phyloP scores from a whole-genome alignment of 208 protist genomes.

The Leptomonas seymouri region DNA sequence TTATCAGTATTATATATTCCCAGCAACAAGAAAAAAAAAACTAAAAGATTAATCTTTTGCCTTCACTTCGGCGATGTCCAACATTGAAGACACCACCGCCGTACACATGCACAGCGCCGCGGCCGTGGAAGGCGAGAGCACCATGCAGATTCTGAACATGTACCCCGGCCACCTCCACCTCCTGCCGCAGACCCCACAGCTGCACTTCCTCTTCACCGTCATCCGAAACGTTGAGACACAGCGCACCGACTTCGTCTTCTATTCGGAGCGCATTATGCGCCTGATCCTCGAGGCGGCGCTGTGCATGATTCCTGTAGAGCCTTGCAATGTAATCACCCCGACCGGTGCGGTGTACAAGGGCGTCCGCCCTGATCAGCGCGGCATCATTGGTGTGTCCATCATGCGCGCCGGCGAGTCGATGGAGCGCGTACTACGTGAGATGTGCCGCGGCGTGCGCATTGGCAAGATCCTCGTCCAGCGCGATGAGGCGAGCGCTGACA shows the following conservation, averaged over 20 bases:
- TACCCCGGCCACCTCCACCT: constrained; percentile 67
- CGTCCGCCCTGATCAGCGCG: constrained; percentile 64
- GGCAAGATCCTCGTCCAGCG: constrained; percentile 99
- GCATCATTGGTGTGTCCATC: constrained; percentile 97
- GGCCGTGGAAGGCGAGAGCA: constrained; percentile 34
- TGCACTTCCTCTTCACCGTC: constrained; percentile 94
- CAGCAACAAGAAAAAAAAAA: neutral
- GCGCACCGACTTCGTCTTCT: constrained; percentile 97
- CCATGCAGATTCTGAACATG: constrained; percentile 66
- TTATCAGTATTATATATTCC: too few relatives aligned
- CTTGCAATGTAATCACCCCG: constrained; percentile 91
- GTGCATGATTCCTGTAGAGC: constrained; percentile 83
- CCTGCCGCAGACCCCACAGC: constrained; percentile 86
- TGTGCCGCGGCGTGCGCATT: constrained; percentile 95
- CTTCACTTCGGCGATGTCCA: constrained; percentile 3
- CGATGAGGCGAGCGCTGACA: constrained; percentile 90
- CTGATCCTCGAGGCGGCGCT: constrained; percentile 94
- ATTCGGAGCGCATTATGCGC: constrained; percentile 96
- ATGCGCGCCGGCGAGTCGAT: constrained; percentile 97
- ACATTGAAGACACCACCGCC: constrained; percentile 10
- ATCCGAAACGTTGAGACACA: constrained; percentile 92
- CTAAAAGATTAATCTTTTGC: neutral
- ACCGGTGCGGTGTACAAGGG: constrained; percentile 85
- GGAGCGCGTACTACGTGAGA: constrained; percentile 94
- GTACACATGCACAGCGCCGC: constrained; percentile 33